Evolutionary conservation across 78 protist species (phyloP).

Genomic region (Mastigamoeba balamuthi): DNA sequence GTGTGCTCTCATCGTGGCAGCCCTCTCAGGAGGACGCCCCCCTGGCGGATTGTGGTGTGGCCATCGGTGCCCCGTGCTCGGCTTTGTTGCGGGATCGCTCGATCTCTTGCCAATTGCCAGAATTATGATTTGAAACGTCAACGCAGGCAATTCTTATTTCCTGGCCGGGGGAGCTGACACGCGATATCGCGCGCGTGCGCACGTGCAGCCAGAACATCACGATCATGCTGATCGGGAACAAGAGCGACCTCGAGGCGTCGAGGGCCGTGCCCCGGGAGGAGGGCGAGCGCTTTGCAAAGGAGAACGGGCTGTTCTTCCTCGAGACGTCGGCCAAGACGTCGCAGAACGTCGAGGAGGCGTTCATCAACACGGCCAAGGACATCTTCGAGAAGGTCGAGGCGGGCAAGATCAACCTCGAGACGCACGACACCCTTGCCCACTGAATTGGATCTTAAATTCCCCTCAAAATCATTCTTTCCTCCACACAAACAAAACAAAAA

Average conservation of each 20-base stretch:
- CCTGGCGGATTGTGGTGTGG: too few species aligned
- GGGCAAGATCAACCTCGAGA: conserved; percentile 57
- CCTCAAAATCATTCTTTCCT: too few species aligned
- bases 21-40: too few species aligned
- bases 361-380: conserved; percentile 54
- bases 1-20: too few species aligned
- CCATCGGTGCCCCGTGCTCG: too few species aligned
- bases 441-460: too few species aligned
- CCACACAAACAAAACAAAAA: too few species aligned
- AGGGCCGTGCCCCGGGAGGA: conserved; percentile 87
- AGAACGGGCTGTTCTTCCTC: conserved; percentile 82
- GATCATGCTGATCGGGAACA: conserved; percentile 94
- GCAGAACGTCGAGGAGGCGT: conserved; percentile 87
- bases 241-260: conserved; percentile 77
- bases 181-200: not conserved
- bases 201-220: conserved; percentile 33
- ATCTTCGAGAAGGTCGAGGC: conserved; percentile 66
- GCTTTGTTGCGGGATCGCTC: too few species aligned
- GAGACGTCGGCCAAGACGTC: conserved; percentile 98
- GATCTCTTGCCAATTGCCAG: too few species aligned
- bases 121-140: not conserved
- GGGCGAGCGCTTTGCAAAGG: conserved; percentile 84
- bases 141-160: too few species aligned
- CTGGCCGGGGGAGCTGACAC: too few species aligned
- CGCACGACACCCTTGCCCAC: too few species aligned